These are phyloP conservation scores for Fomitopsis serialis DNA, from an alignment of 768 basidiomycete species.

Conservation along the genomic window DNA sequence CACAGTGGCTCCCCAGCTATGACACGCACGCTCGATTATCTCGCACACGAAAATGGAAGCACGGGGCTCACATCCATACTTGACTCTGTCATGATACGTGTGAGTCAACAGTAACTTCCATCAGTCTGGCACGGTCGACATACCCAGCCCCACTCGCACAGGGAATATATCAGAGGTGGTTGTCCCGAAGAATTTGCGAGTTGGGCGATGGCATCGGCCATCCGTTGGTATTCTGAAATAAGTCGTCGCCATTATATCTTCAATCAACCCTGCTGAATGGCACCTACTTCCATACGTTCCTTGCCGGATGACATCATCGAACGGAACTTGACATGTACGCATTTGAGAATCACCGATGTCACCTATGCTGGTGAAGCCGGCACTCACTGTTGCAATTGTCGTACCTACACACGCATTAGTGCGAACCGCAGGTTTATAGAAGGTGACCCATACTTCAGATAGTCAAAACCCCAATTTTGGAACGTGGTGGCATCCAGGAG, in stretches of 20 bases:
- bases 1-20: slow-evolving; percentile 3
- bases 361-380: no score
- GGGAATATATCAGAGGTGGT: slow-evolving; percentile 50
- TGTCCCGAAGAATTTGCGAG: slow-evolving; percentile 42
- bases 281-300: slow-evolving; percentile 21
- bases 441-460: slow-evolving; percentile 47
- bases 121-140: neutral
- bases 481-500: slow-evolving; percentile 52
- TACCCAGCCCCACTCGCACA: slow-evolving; percentile 69
- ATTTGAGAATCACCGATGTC: no score
- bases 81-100: neutral
- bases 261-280: neutral
- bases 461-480: slow-evolving; percentile 61
- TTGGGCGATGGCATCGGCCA: slow-evolving; percentile 52
- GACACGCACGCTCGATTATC: neutral
- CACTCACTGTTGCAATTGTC: slow-evolving; percentile 51
- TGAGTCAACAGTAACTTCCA: neutral
- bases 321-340: slow-evolving; percentile 5
- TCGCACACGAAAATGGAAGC: neutral
- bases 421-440: neutral
- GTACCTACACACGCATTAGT: slow-evolving; percentile 30
- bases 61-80: slow-evolving; percentile 5
- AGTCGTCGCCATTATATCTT: neutral
- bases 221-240: slow-evolving; percentile 47
- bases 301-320: slow-evolving; percentile 11